Conservation (phyloP, 768 basidiomycete genomes). For the Phanerochaete carnosa region DNA sequence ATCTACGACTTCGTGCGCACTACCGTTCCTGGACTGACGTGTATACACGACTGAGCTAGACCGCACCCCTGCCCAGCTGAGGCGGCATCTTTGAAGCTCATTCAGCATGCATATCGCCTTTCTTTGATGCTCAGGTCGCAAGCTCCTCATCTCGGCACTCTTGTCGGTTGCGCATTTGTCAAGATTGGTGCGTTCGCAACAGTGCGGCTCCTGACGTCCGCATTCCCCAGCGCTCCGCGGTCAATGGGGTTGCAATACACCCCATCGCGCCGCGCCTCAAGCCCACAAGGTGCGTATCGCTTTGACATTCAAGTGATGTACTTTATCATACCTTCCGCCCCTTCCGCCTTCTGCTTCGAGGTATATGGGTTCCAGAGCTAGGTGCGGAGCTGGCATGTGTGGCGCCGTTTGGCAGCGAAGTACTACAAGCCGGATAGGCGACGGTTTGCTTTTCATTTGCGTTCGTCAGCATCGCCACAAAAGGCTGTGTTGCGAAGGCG, state of each 20-base stretch:
- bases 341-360: constrained; percentile 64
- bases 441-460: no score
- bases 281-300: constrained; percentile 57
- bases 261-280: constrained; percentile 66
- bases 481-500: no score
- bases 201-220: constrained; percentile 54
- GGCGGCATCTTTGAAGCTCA: constrained; percentile 61
- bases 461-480: no score
- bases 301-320: constrained; percentile 54
- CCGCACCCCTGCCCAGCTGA: constrained; percentile 60
- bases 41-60: constrained; percentile 35
- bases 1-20: constrained; percentile 47
- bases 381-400: constrained; percentile 44
- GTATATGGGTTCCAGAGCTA: constrained; percentile 57
- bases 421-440: constrained; percentile 60
- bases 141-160: constrained; percentile 52
- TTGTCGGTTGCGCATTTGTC: constrained; percentile 54
- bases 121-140: constrained; percentile 73
- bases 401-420: constrained; percentile 55
- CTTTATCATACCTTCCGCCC: constrained; percentile 62
- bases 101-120: constrained; percentile 59
- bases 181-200: constrained; percentile 53
- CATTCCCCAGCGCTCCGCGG: constrained; percentile 64
- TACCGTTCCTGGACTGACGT: not conserved
- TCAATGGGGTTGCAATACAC: constrained; percentile 61